Base-by-base conservation (phyloP, 139 green algal genomes). In the Tetraselmis striata region DNA sequence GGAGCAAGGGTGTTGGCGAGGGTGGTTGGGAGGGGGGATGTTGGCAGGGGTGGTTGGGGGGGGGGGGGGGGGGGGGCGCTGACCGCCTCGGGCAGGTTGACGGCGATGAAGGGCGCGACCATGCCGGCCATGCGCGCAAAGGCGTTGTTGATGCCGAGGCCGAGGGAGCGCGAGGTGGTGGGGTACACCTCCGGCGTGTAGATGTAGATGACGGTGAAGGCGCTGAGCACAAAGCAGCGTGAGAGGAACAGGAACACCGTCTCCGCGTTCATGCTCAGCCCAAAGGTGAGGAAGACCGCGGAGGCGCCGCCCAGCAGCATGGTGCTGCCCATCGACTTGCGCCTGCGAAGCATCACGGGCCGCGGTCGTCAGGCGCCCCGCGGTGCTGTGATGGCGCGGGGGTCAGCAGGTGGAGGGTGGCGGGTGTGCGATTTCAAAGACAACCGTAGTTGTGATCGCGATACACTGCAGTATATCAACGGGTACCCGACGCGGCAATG, bases 141-240 rank as follows among this genome's bases (percentile, higher is more conserved):
- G 23, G 88, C 85, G 77, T 93, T 96, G 86, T 80, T 89, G 0
- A 96, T 67, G 1, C 93, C 92, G 75, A 97, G 81, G 0, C 89
- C 93, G 31, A 93, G 89, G 0, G 90, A 82, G 1, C 94, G 85
- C 30, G 95, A 88, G 23, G 77, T 32, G 27, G 94, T 97, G 0
- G 94, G 90, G 82, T 93, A 96, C 27, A 94, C 75, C 89, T 97
- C 93, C 30, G 94, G 92, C 0, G 94, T 90, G 80, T 94, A 95
- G 0, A 94, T 84, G 84, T 90, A 96, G 1, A 97, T 79, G 0
- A 90, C 82, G 0, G 88, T 90, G 81, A 92, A 97, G n/a, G 90
- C 80, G 0, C 88, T 89, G 81, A 93, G 91, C 28, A 93, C 90
- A 27, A 81, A 85, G 0, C 82, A 86, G 2, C 93, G 86, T 1